Evolutionary conservation across 495 filamentous ascomycete species (phyloP).

Genomic region (Daldinia decipiens): DNA sequence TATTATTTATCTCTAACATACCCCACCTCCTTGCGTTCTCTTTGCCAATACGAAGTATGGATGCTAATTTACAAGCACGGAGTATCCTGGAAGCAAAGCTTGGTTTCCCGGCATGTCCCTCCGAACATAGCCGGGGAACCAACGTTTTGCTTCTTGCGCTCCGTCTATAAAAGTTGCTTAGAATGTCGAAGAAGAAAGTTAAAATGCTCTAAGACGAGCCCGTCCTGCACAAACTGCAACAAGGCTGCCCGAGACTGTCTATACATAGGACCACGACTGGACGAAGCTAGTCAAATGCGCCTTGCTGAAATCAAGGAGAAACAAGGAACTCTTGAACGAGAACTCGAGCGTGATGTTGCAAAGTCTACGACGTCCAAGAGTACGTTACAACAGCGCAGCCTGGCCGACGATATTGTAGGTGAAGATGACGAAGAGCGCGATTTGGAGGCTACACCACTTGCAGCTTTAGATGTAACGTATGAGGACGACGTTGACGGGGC

Average conservation of each 20-base stretch:
- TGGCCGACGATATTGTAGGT: slow-evolving; percentile 60
- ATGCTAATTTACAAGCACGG: slow-evolving; percentile 34
- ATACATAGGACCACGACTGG: slow-evolving; percentile 69
- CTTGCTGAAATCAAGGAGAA: slow-evolving; percentile 77
- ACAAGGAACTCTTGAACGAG: slow-evolving; percentile 70
- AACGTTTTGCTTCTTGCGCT: slow-evolving; percentile 67
- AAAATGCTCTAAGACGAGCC: slow-evolving; percentile 78
- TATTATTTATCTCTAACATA: slow-evolving; percentile 14
- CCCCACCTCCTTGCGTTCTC: slow-evolving; percentile 1
- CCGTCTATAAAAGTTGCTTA: slow-evolving; percentile 47
- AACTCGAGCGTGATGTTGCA: slow-evolving; percentile 66
- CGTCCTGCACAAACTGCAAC: slow-evolving; percentile 73
- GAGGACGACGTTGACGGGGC: slow-evolving; percentile 68
- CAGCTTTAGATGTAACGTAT: slow-evolving; percentile 69
- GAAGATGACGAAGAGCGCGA: slow-evolving; percentile 60
- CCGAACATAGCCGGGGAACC: slow-evolving; percentile 50
- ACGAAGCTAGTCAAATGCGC: slow-evolving; percentile 67
- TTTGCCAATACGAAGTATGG: slow-evolving; percentile 3
- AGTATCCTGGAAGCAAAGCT: slow-evolving; percentile 32
- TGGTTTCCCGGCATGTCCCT: slow-evolving; percentile 16
- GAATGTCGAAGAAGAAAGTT: slow-evolving; percentile 82
- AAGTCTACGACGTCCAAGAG: slow-evolving; percentile 47
- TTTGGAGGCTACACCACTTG: slow-evolving; percentile 64
- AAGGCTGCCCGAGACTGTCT: slow-evolving; percentile 71
- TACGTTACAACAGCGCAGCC: slow-evolving; percentile 48